phyloP scores from a whole-genome alignment of 345 rosid genomes.

The Pugionium cornutum region DNA sequence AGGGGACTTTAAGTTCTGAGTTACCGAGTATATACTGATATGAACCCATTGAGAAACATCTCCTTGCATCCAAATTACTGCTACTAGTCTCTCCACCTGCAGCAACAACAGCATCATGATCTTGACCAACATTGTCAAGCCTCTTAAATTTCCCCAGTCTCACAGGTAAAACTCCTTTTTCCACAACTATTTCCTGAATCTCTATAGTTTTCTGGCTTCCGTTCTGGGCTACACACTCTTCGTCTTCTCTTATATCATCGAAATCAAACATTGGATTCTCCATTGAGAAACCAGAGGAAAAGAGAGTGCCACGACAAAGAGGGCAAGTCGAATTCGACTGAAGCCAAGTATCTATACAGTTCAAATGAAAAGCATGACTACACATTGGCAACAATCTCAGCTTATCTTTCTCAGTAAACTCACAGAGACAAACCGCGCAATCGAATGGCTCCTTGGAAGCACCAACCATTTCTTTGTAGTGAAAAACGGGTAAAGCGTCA shows the following conservation, averaged over 20 bases:
- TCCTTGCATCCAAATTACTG: slow-evolving; percentile 74
- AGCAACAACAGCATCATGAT: slow-evolving; percentile 34
- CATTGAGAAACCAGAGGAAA: slow-evolving; percentile 61
- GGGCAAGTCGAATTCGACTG: slow-evolving; percentile 81
- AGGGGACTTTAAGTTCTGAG: slow-evolving; percentile 62
- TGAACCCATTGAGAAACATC: slow-evolving; percentile 89
- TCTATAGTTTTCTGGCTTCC: slow-evolving; percentile 54
- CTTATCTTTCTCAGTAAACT: slow-evolving; percentile 77
- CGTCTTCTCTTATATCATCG: slow-evolving; percentile 68
- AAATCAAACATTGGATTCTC: slow-evolving; percentile 71
- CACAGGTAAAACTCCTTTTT: slow-evolving; percentile 67
- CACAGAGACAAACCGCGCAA: slow-evolving; percentile 91
- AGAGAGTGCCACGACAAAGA: slow-evolving; percentile 77
- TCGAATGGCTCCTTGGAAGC: slow-evolving; percentile 66
- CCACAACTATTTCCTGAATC: slow-evolving; percentile 62
- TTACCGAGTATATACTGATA: slow-evolving; percentile 75
- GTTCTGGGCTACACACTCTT: slow-evolving; percentile 47
- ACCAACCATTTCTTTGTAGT: slow-evolving; percentile 65
- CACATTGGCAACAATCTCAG: slow-evolving; percentile 80
- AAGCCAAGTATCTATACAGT: slow-evolving; percentile 88
- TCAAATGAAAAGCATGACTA: slow-evolving; percentile 87
- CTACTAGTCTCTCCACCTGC: slow-evolving; percentile 80
- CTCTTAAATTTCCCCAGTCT: slow-evolving; percentile 78
- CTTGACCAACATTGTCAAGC: slow-evolving; percentile 38
- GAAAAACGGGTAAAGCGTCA: slow-evolving; percentile 85